Evolutionary conservation across 345 rosid genomes (phyloP).

Genomic region (Euphorbia pulcherrima): DNA sequence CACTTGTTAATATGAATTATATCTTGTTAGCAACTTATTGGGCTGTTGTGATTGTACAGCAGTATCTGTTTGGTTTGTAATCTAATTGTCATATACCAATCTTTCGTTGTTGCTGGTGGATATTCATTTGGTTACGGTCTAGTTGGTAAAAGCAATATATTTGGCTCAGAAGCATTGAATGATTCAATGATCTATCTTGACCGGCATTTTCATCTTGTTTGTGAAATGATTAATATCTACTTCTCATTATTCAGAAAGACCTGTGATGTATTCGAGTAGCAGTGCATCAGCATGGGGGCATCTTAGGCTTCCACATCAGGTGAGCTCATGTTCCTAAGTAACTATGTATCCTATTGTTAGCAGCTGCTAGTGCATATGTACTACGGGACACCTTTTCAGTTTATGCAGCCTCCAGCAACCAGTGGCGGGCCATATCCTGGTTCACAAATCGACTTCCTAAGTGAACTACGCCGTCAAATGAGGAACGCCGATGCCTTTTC

Average conservation of each 20-base stretch:
- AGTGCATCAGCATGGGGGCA: constrained; percentile 46
- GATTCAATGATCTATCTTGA: too few species aligned
- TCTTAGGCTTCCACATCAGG: constrained; percentile 65
- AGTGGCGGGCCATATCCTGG: constrained; percentile 32
- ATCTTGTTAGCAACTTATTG: too few species aligned
- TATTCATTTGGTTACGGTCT: too few species aligned
- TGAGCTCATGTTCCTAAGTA: constrained; percentile 9
- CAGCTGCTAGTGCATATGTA: not conserved
- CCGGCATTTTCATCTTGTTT: too few species aligned
- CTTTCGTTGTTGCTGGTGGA: too few species aligned
- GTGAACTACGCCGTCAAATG: constrained; percentile 53
- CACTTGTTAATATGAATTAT: too few species aligned
- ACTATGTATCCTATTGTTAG: not conserved
- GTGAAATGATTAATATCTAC: not conserved
- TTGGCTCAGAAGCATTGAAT: too few species aligned
- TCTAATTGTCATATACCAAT: too few species aligned
- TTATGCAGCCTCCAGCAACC: constrained; percentile 30
- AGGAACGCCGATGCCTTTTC: constrained; percentile 26
- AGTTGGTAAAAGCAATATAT: too few species aligned
- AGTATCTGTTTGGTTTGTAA: too few species aligned
- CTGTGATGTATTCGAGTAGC: constrained; percentile 53
- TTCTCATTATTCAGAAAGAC: constrained; percentile 45
- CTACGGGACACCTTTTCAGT: constrained; percentile 29
- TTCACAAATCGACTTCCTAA: constrained; percentile 52
- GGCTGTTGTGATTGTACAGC: too few species aligned